These are phyloP conservation scores for Meyerozyma elateridarum DNA, from an alignment of 1,139 yeast species.

Conservation along the genomic window DNA sequence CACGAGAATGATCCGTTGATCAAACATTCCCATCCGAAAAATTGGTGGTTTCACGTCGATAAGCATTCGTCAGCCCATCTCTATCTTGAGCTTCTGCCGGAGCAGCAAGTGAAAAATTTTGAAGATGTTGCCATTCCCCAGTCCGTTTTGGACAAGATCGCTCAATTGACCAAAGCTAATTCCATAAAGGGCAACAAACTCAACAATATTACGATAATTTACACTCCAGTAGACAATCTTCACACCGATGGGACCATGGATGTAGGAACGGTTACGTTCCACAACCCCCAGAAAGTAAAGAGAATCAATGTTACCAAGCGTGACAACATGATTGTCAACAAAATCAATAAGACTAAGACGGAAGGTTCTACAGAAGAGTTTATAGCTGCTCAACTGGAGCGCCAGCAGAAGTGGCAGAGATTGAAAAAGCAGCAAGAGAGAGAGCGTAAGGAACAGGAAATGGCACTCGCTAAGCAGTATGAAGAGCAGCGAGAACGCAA, in stretches of 20 bases:
- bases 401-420: constrained; percentile 31
- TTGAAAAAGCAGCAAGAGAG: constrained; percentile 31
- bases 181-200: constrained; percentile 76
- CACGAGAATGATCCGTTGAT: constrained; percentile 72
- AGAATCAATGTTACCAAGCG: constrained; percentile 52
- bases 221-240: constrained; percentile 74
- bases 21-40: constrained; percentile 62
- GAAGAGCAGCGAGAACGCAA: constrained; percentile 20
- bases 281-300: constrained; percentile 50
- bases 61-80: constrained; percentile 78
- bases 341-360: constrained; percentile 59
- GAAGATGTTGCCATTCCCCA: constrained; percentile 43
- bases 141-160: constrained; percentile 53
- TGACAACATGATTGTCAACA: constrained; percentile 61
- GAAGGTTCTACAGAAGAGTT: constrained; percentile 45
- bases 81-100: constrained; percentile 54
- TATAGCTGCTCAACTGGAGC: constrained; percentile 42
- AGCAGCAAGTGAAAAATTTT: constrained; percentile 36
- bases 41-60: constrained; percentile 84
- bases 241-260: constrained; percentile 73
- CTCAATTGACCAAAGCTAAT: constrained; percentile 75
- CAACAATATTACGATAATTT: constrained; percentile 64
- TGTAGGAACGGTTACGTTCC: constrained; percentile 77
- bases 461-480: constrained; percentile 15
- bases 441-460: constrained; percentile 18